Conservation (phyloP, 2,329 filamentous ascomycete species). For the Torrubiella hemipterigena region DNA sequence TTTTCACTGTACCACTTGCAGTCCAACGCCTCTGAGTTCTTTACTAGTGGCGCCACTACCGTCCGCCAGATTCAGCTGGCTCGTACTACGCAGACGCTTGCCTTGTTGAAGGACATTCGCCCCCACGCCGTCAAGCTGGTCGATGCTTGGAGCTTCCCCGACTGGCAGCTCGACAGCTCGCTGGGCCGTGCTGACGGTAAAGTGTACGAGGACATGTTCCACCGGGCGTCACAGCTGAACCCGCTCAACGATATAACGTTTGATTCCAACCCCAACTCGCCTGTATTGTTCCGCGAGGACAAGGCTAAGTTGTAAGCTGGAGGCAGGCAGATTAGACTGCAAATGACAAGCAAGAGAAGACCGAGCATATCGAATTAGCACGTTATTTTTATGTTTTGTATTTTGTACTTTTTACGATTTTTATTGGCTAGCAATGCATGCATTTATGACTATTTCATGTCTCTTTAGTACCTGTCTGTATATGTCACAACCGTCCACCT, state of each 20-base stretch:
- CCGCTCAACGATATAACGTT: constrained; percentile 61
- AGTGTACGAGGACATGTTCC: constrained; percentile 69
- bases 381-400: too few species aligned
- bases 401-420: too few species aligned
- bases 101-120: constrained; percentile 57
- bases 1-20: constrained; percentile 54
- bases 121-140: constrained; percentile 62
- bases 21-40: constrained; percentile 60
- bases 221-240: constrained; percentile 59
- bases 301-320: not conserved
- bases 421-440: too few species aligned
- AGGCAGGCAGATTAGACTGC: too few species aligned
- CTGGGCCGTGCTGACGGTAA: constrained; percentile 61
- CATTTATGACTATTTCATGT: too few species aligned
- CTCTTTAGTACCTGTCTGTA: too few species aligned
- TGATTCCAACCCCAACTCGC: constrained; percentile 53
- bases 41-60: constrained; percentile 55
- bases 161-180: constrained; percentile 65
- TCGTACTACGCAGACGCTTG: constrained; percentile 55
- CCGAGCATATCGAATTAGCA: too few species aligned
- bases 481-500: too few species aligned
- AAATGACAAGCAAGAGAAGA: too few species aligned
- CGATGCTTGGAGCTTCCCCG: constrained; percentile 65
- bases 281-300: constrained; percentile 13
- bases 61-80: constrained; percentile 62